Evolutionary conservation across 257 asterid genomes (phyloP).

Genomic region (Prunella vulgaris): DNA sequence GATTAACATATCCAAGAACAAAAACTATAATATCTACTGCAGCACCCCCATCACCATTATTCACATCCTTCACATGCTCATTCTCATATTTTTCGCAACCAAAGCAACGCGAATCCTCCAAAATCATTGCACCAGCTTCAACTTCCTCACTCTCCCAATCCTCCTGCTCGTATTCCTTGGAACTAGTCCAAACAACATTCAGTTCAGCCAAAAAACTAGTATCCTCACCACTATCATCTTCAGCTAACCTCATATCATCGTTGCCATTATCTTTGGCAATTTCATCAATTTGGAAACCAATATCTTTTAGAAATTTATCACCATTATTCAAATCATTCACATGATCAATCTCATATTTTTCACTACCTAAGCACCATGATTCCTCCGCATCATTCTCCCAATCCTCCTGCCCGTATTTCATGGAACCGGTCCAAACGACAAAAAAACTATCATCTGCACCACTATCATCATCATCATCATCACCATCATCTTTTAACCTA

Average conservation of each 20-base stretch:
- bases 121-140: too few relatives aligned
- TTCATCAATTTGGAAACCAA: too few relatives aligned
- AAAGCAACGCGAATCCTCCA: constrained; percentile 37
- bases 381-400: constrained; percentile 30
- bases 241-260: too few relatives aligned
- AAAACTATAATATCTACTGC: constrained; percentile 50
- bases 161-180: too few relatives aligned
- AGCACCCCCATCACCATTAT: constrained; percentile 29
- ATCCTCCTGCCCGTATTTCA: constrained; percentile 31
- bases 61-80: constrained; percentile 14
- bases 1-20: constrained; percentile 56
- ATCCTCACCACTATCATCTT: too few relatives aligned
- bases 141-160: too few relatives aligned
- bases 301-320: background rate
- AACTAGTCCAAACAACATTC: too few relatives aligned
- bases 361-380: constrained; percentile 40
- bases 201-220: too few relatives aligned
- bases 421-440: constrained; percentile 36
- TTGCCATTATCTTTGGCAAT: too few relatives aligned
- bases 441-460: constrained; percentile 27
- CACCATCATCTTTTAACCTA: constrained; percentile 24
- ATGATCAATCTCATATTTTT: constrained; percentile 32
- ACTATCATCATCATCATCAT: too few relatives aligned
- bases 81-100: constrained; percentile 42
- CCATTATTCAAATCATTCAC: too few relatives aligned